Evolutionary conservation across 306 rosid genomes (phyloP), one percentile per base, ranked within the genome.

Genomic region (Vigna radiata): DNA sequence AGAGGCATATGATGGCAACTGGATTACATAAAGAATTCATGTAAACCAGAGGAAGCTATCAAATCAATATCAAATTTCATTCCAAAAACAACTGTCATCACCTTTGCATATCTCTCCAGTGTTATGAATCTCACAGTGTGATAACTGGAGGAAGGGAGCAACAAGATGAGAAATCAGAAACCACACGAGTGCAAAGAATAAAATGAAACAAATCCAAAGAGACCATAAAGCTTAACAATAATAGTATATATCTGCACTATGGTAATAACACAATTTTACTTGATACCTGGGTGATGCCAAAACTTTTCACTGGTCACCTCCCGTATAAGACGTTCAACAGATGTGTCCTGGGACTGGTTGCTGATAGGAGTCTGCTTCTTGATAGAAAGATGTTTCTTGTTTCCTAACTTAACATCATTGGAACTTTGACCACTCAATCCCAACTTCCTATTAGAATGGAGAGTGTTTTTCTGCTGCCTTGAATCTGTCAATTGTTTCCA

Each of bases 251-350:
- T 68, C 27, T 39, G 47, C 60, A 58, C 11, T 48, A 50, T 3
- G 6, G 49, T 61, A 65, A 77, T 18, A 54, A 73, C 62, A 12
- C 60, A 29, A 50, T 44, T 21, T 21, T 68, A 73, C 16, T 82
- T 55, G 72, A 72, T 89, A 95, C 99, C 99, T 89, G 97, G 97
- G 66, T 89, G 93, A 75, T 89, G 97, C 97, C 99, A 95, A 86
- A 95, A 92, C 89, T 92, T 95, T 79, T 90, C 99, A 31, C 88
- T 95, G 58, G 97, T 95, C 67, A 95, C 99, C 90, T 95, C 97
- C 70, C 99, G 88, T 84, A 95, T 92, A 61, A 95, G 99, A 77
- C 97, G 96, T 83, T 95, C 99, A 62, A 95, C 96, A 0, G 99
- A 95, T 1, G 97, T 83, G 83, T 95, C 97, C 79, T 89, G 97